phyloP scores from a whole-genome alignment of 805 yeast genomes.

The Teunomyces funiuensis region DNA sequence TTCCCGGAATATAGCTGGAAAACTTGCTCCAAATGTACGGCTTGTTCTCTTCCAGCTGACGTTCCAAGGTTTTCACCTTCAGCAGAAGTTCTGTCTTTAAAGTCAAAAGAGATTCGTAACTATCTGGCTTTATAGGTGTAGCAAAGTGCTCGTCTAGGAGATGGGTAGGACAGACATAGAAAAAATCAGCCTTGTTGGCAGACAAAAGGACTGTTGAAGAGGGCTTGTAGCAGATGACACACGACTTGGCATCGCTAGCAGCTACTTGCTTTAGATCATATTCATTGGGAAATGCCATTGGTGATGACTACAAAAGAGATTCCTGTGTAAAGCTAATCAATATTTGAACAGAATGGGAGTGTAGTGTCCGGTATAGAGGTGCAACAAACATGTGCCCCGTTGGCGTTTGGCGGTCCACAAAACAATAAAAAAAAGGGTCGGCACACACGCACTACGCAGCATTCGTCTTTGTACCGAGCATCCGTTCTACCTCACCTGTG shows the following conservation, averaged over 20 bases:
- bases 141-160: conserved; percentile 50
- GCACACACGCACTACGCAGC: too few relatives aligned
- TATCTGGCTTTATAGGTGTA: conserved; percentile 32
- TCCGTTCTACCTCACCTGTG: background rate
- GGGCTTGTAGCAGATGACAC: conserved; percentile 52
- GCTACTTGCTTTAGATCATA: conserved; percentile 46
- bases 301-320: background rate
- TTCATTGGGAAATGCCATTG: conserved; percentile 27
- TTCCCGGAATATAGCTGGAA: conserved; percentile 14
- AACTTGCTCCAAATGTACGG: conserved; percentile 38
- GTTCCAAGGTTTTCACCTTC: conserved; percentile 19
- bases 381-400: too few relatives aligned
- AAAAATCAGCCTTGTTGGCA: conserved; percentile 49
- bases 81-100: conserved; percentile 19
- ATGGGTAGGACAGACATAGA: conserved; percentile 51
- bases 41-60: conserved; percentile 25
- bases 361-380: too few relatives aligned
- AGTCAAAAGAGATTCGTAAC: conserved; percentile 27
- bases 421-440: too few relatives aligned
- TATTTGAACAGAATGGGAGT: too few relatives aligned
- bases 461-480: background rate
- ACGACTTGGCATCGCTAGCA: conserved; percentile 41
- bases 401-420: background rate
- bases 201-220: conserved; percentile 46
- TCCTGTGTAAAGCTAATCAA: background rate